Conservation (phyloP, 2,329 filamentous ascomycete species). For the Alternaria arborescens region DNA sequence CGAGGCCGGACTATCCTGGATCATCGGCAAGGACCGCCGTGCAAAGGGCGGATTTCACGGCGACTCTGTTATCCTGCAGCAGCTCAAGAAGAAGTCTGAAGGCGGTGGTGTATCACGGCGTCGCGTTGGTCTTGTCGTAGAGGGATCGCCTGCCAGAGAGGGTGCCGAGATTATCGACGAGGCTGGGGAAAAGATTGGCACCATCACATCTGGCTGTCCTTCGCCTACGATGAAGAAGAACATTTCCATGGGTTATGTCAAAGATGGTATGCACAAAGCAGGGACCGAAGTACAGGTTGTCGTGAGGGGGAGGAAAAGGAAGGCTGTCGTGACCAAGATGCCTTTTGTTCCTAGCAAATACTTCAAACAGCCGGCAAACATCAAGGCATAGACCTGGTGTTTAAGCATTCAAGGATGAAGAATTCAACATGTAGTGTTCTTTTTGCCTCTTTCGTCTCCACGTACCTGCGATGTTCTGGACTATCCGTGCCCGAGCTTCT, state of each 20-base stretch:
- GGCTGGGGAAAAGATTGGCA: slow-evolving; percentile 74
- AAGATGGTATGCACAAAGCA: slow-evolving; percentile 80
- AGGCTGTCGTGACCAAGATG: slow-evolving; percentile 84
- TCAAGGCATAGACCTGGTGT: slow-evolving; percentile 29
- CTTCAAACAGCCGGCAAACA: slow-evolving; percentile 55
- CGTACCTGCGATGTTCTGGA: background rate
- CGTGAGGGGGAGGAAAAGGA: slow-evolving; percentile 78
- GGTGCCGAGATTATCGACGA: slow-evolving; percentile 79
- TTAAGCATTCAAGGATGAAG: background rate
- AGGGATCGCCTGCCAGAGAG: slow-evolving; percentile 89
- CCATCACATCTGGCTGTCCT: slow-evolving; percentile 88
- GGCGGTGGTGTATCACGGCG: slow-evolving; percentile 74
- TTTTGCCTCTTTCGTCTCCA: background rate
- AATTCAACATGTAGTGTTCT: background rate
- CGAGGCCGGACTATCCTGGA: slow-evolving; percentile 75
- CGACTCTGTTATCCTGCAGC: slow-evolving; percentile 76
- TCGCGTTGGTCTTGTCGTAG: slow-evolving; percentile 81
- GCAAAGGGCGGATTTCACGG: slow-evolving; percentile 82
- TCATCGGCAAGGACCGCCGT: slow-evolving; percentile 82
- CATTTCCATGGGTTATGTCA: slow-evolving; percentile 94
- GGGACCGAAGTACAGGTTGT: slow-evolving; percentile 82
- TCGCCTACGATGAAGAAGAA: slow-evolving; percentile 87
- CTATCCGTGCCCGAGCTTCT: background rate
- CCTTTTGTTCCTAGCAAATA: slow-evolving; percentile 86
- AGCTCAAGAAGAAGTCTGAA: slow-evolving; percentile 78